Evolutionary conservation across 306 rosid genomes (phyloP).

Genomic region (Prunus dulcis): DNA sequence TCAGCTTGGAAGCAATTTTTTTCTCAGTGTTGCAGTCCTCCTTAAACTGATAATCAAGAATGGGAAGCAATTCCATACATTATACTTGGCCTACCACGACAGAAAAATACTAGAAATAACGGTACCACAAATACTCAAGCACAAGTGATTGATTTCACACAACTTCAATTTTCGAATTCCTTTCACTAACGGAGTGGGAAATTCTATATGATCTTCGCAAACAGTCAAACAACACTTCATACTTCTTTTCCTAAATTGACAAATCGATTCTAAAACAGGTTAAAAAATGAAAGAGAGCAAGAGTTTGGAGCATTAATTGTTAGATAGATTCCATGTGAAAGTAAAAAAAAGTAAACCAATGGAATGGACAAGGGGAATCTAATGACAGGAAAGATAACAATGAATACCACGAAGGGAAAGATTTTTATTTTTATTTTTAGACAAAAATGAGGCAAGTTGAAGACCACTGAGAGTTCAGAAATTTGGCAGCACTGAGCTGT

Average conservation of each 20-base stretch:
- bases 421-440: too few relatives aligned
- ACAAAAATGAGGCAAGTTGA: too few relatives aligned
- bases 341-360: too few relatives aligned
- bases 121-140: slow-evolving; percentile 7
- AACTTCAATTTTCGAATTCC: not conserved
- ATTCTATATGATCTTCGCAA: not conserved
- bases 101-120: slow-evolving; percentile 6
- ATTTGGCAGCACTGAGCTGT: not conserved
- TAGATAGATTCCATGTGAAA: too few relatives aligned
- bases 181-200: slow-evolving; percentile 5
- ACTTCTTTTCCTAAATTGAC: not conserved
- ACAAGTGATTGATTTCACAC: slow-evolving; percentile 11
- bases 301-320: not conserved
- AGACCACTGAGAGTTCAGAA: too few relatives aligned
- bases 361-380: not conserved
- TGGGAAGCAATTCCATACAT: slow-evolving; percentile 4
- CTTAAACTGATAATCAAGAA: slow-evolving; percentile 57
- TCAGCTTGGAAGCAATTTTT: slow-evolving; percentile 78
- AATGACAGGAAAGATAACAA: not conserved
- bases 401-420: not conserved
- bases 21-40: slow-evolving; percentile 88
- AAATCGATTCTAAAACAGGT: not conserved
- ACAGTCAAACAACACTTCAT: not conserved
- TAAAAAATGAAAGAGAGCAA: not conserved
- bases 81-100: slow-evolving; percentile 1